These are phyloP conservation scores for Penium margaritaceum DNA, from an alignment of 139 green algal genomes.

Conservation along the genomic window DNA sequence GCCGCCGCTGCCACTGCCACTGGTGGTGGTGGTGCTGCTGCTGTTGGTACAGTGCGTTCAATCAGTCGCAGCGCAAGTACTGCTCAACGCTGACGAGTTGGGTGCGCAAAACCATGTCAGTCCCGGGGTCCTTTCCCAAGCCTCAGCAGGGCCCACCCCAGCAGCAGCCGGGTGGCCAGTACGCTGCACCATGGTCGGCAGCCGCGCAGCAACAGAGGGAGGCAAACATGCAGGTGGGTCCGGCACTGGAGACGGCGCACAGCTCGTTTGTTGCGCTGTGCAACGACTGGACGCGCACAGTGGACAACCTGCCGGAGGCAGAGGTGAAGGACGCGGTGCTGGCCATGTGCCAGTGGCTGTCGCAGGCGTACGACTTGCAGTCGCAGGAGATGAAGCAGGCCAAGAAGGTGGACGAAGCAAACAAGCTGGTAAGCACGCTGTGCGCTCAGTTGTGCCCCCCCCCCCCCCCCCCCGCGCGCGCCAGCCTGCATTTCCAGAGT, in stretches of 20 bases:
- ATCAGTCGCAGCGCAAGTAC: constrained; percentile 14
- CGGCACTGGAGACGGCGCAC: too few species aligned
- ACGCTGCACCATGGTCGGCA: background rate
- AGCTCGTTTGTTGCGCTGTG: constrained; percentile 1
- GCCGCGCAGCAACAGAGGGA: background rate
- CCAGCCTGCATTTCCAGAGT: background rate
- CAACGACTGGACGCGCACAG: constrained; percentile 15
- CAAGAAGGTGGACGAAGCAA: constrained; percentile 1
- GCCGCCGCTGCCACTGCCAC: too few species aligned
- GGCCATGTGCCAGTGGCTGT: constrained; percentile 1
- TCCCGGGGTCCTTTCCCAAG: background rate
- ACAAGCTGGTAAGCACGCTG: constrained; percentile 5
- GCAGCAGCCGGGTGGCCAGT: too few species aligned
- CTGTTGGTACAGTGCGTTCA: too few species aligned
- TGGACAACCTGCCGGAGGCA: constrained; percentile 11
- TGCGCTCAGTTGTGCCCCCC: background rate
- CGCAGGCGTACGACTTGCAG: constrained; percentile 5
- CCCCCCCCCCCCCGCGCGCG: background rate
- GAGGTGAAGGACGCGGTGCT: constrained; percentile 21
- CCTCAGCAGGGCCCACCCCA: background rate
- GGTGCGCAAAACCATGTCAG: background rate
- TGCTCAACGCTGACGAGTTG: constrained; percentile 2
- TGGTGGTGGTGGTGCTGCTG: too few species aligned
- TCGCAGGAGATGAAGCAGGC: constrained; percentile 1
- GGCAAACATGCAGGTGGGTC: constrained; percentile 1